These are phyloP conservation scores for Candida maesae DNA, from an alignment of 805 yeast genomes.

Conservation along the genomic window DNA sequence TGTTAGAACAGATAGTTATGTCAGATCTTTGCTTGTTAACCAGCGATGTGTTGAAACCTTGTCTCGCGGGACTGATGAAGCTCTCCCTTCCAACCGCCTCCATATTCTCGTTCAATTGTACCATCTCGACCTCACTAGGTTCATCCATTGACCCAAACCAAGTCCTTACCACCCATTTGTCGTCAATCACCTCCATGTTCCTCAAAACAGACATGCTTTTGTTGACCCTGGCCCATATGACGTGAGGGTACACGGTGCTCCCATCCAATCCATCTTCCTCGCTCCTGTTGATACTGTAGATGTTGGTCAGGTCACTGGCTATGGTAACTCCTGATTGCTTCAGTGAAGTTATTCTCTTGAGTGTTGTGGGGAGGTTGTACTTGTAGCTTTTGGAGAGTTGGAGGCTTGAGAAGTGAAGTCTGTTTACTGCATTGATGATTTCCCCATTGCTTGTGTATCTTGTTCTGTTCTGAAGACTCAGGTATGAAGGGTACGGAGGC, in stretches of 20 bases:
- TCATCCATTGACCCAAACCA: conserved; percentile 24
- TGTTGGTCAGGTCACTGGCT: conserved; percentile 12
- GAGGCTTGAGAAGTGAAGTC: neutral
- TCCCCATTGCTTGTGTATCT: neutral
- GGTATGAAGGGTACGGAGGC: conserved; percentile 5
- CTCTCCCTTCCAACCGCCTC: conserved; percentile 2
- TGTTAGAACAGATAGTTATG: conserved; percentile 11
- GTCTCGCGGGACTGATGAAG: conserved; percentile 1
- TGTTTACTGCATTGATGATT: neutral
- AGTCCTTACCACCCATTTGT: conserved; percentile 9
- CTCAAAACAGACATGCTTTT: conserved; percentile 14
- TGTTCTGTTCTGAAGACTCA: neutral
- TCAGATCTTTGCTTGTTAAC: too few relatives aligned
- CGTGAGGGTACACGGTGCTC: neutral
- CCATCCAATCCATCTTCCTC: neutral
- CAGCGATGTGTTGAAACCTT: conserved; percentile 13
- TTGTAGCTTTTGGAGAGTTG: neutral
- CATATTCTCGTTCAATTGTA: conserved; percentile 3
- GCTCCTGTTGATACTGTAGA: conserved; percentile 2
- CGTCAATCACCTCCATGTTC: neutral
- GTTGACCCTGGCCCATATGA: conserved; percentile 10
- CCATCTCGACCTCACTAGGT: conserved; percentile 17
- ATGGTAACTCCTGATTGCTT: too few relatives aligned
- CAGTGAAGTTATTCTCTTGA: conserved; percentile 2
- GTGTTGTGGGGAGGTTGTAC: conserved; percentile 4